Evolutionary conservation across 805 yeast species (phyloP).

Genomic region (Ogataea populi-albae): DNA sequence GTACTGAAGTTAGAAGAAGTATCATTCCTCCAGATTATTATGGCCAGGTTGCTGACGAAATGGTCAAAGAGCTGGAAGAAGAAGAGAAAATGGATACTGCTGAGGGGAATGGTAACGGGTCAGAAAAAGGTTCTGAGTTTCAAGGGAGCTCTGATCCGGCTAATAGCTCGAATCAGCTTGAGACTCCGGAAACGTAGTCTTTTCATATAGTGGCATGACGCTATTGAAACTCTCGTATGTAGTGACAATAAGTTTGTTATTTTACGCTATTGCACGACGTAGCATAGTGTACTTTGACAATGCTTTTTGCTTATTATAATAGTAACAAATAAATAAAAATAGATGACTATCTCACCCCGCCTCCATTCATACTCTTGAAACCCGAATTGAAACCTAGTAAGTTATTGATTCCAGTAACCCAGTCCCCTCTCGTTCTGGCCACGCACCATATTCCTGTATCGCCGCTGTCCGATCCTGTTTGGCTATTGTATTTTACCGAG

Average conservation of each 20-base stretch:
- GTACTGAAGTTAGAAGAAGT: slow-evolving; percentile 3
- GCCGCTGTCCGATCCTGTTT: slow-evolving; percentile 7
- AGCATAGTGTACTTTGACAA: neutral
- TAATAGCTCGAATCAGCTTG: no score
- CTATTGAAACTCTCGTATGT: no score
- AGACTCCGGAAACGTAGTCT: no score
- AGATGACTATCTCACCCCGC: neutral
- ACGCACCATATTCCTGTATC: slow-evolving; percentile 82
- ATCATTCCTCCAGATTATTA: slow-evolving; percentile 25
- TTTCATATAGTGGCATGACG: no score
- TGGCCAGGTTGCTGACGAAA: slow-evolving; percentile 28
- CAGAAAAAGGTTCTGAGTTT: neutral
- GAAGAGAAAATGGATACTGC: slow-evolving; percentile 13
- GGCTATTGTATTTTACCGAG: slow-evolving; percentile 9
- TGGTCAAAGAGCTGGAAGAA: slow-evolving; percentile 26
- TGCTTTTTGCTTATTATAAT: slow-evolving; percentile 1
- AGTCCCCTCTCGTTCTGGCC: slow-evolving; percentile 77
- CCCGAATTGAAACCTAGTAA: slow-evolving; percentile 85
- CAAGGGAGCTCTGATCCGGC: no score
- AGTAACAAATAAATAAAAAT: neutral
- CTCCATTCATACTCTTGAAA: slow-evolving; percentile 47
- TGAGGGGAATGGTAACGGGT: slow-evolving; percentile 3
- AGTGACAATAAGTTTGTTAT: no score
- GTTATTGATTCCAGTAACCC: slow-evolving; percentile 89
- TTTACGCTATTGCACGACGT: no score